A percentile compares a stretch with the other conserved stretches of the same genome.
Evolutionary conservation across 2,329 filamentous ascomycete genomes (phyloP).

Genomic region (Cryphonectria carpinicola): DNA sequence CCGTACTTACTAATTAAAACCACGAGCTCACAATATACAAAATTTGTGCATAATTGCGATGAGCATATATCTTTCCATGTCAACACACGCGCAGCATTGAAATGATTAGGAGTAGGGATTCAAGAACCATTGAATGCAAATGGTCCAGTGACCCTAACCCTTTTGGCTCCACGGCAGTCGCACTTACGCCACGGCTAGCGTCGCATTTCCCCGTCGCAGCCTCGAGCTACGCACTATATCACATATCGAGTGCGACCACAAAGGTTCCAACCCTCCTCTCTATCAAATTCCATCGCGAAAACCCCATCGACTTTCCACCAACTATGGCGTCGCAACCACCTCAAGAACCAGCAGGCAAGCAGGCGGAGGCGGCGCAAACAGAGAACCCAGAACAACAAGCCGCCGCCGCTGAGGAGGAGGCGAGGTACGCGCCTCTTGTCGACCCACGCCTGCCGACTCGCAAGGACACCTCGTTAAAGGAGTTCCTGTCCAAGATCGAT

Average conservation of each 20-base stretch:
- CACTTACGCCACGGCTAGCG: background rate
- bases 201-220: background rate
- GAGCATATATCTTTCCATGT: background rate
- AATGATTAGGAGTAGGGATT: no score
- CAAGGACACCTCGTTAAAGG: slow-evolving; percentile 89
- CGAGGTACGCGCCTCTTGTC: slow-evolving; percentile 23
- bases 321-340: slow-evolving; percentile 14
- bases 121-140: background rate
- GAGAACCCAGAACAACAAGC: slow-evolving; percentile 28
- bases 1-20: background rate
- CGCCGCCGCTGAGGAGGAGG: slow-evolving; percentile 13
- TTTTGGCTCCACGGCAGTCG: background rate
- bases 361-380: slow-evolving; percentile 18
- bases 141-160: background rate
- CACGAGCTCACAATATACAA: background rate
- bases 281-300: background rate
- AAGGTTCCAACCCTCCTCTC: background rate
- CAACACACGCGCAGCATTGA: no score
- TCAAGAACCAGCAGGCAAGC: slow-evolving; percentile 32
- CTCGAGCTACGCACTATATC: background rate
- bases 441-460: slow-evolving; percentile 67
- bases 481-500: slow-evolving; percentile 96
- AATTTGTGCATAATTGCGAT: background rate
- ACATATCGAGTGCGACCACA: background rate
- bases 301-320: slow-evolving; percentile 6